Evolutionary conservation across 345 rosid species (phyloP).

Genomic region (Eucalyptus lansdowneana): DNA sequence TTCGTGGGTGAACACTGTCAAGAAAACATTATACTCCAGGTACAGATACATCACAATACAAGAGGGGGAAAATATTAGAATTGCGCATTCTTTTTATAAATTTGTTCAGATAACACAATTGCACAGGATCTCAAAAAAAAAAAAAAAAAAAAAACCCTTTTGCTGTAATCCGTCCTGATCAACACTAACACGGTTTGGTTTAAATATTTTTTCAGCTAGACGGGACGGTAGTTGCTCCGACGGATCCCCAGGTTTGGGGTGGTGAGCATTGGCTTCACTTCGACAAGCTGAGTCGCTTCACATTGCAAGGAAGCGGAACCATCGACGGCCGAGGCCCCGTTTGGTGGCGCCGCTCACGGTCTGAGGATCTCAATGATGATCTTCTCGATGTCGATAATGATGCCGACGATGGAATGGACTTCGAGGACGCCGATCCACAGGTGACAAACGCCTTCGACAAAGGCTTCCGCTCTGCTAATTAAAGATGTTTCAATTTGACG

Average conservation of each 20-base stretch:
- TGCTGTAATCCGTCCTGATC: neutral
- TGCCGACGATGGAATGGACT: neutral
- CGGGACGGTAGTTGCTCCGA: slow-evolving; percentile 20
- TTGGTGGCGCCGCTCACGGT: slow-evolving; percentile 21
- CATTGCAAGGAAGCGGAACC: slow-evolving; percentile 16
- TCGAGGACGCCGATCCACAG: neutral
- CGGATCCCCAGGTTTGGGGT: slow-evolving; percentile 16
- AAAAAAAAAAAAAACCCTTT: too few species aligned
- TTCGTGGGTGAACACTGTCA: slow-evolving; percentile 15
- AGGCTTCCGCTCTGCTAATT: neutral
- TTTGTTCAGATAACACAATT: too few species aligned
- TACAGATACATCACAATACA: too few species aligned
- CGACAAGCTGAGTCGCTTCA: slow-evolving; percentile 1
- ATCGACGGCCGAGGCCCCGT: slow-evolving; percentile 23
- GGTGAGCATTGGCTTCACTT: slow-evolving; percentile 17
- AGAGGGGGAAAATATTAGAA: too few species aligned
- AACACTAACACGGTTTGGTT: neutral
- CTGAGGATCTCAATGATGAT: slow-evolving; percentile 4
- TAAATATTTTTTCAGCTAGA: slow-evolving; percentile 12
- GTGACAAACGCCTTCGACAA: neutral
- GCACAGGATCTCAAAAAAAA: too few species aligned
- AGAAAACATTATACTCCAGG: slow-evolving; percentile 16
- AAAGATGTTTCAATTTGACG: neutral
- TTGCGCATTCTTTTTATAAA: too few species aligned
- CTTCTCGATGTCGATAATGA: neutral